Base-by-base conservation (phyloP, 345 rosid genomes). In the Lepidium sativum region DNA sequence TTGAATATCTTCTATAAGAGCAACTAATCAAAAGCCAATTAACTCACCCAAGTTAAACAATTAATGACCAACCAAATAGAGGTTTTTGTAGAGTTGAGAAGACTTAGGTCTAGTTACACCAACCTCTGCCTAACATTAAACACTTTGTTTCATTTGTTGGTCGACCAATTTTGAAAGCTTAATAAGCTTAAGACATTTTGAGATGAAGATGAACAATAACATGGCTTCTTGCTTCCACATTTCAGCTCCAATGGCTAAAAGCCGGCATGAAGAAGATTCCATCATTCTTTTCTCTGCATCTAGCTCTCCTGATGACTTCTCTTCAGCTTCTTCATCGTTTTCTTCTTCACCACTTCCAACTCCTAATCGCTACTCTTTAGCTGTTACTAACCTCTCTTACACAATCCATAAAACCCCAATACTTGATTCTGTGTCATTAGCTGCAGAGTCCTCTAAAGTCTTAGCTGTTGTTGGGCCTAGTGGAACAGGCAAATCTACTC, bases 401-500 rank as follows among this genome's bases (percentile, higher is more conserved):
- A 73, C 80, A 13, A 68, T 87, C 50, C 66, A 59, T 34, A 44
- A 38, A 17, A 55, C 61, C 4, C 45, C 33, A 21, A 74, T 92
- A 4, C 89, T 92, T 8, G 82, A 84, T 17, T 89, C 96, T 0
- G 83, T 87, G 34, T 77, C 88, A 16, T 87, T 92, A 43, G 71
- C 69, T 2, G 89, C 97, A 0, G 75, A 77, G 40, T 80, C 85
- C 57, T 81, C 88, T 10, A 85, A 89, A 62, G 72, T 87, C 72
- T 78, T 87, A 1, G 97, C 96, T 48, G 65, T 92, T 25, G 89
- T 89, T 9, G 94, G 97, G 12, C 92, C 91, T 0, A 92, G 97
- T 38, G 95, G 97, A 9, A 85, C 97, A 0, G 96, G 97, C 37
- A 92, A 92, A 71, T 92, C 97, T 0, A 85, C 84, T 3, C 94